phyloP scores from a whole-genome alignment of 306 rosid genomes.

The Trifolium subterraneum region DNA sequence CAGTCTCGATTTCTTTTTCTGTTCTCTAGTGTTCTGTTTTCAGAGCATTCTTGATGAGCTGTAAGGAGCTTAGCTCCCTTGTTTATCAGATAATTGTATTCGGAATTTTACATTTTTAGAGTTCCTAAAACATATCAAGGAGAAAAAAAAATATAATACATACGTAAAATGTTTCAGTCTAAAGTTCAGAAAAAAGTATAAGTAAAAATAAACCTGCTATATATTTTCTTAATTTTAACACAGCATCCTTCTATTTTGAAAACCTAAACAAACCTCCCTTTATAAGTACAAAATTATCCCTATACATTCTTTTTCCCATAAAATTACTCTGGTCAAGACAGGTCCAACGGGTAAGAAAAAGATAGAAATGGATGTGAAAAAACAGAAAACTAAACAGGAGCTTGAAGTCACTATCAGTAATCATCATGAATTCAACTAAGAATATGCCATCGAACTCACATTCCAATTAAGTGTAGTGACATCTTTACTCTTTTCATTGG shows the following conservation, averaged over 20 bases:
- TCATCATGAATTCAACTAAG: background rate
- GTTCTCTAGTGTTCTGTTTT: background rate
- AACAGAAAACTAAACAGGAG: background rate
- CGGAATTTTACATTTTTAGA: background rate
- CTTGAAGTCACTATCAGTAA: background rate
- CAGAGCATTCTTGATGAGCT: constrained; percentile 12
- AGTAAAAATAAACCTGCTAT: constrained; percentile 4
- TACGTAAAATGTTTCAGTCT: background rate
- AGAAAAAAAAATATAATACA: background rate
- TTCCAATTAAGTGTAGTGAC: constrained; percentile 98
- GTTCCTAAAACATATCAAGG: background rate
- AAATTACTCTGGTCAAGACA: constrained; percentile 5
- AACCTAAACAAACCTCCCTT: constrained; percentile 42
- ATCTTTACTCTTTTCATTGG: constrained; percentile 87
- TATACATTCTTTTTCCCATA: constrained; percentile 8
- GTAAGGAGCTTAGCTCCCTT: constrained; percentile 4
- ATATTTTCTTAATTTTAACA: constrained; percentile 1
- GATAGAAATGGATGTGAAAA: constrained; percentile 7
- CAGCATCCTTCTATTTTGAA: background rate
- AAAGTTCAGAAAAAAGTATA: background rate
- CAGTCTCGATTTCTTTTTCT: background rate
- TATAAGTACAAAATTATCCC: background rate
- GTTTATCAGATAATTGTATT: background rate
- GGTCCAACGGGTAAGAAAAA: background rate
- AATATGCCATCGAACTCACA: constrained; percentile 62